Evolutionary conservation across 208 protist species (phyloP).

Genomic region (Leishmania amazonensis): DNA sequence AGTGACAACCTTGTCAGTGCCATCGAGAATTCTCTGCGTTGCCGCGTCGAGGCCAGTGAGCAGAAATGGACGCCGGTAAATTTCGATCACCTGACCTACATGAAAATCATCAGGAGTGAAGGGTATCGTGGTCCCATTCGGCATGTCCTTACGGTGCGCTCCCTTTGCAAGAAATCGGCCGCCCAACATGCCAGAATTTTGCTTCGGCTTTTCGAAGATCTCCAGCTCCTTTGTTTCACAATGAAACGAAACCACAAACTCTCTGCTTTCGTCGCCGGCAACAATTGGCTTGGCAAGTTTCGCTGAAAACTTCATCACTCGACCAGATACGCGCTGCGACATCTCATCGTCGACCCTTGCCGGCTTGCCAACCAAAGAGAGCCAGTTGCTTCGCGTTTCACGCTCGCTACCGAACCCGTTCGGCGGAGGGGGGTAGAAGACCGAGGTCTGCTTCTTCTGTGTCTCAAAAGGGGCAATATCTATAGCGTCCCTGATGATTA

Average conservation of each 20-base stretch:
- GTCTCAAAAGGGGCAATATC: conserved; percentile 72
- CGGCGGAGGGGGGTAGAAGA: conserved; percentile 89
- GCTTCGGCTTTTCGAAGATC: conserved; percentile 79
- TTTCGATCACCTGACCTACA: conserved; percentile 71
- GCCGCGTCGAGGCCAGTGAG: conserved; percentile 72
- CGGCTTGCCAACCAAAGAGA: conserved; percentile 77
- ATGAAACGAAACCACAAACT: conserved; percentile 92
- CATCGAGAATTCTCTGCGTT: conserved; percentile 71
- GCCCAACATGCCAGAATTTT: conserved; percentile 89
- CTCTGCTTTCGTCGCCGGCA: conserved; percentile 68
- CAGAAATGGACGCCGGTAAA: conserved; percentile 78
- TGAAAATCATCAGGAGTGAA: conserved; percentile 76
- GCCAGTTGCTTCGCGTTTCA: conserved; percentile 82
- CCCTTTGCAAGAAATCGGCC: conserved; percentile 91
- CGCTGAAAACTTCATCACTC: conserved; percentile 87
- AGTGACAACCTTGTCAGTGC: conserved; percentile 57
- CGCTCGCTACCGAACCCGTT: conserved; percentile 90
- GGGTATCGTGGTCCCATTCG: conserved; percentile 62
- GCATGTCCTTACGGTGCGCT: conserved; percentile 64
- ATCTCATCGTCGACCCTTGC: conserved; percentile 66
- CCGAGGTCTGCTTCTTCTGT: conserved; percentile 36
- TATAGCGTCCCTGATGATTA: conserved; percentile 51
- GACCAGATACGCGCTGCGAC: conserved; percentile 65
- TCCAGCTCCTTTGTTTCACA: conserved; percentile 87
- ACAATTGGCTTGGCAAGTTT: conserved; percentile 59